Conservation (phyloP, 2,329 filamentous ascomycete species). For the Bipolaris bicolor region DNA sequence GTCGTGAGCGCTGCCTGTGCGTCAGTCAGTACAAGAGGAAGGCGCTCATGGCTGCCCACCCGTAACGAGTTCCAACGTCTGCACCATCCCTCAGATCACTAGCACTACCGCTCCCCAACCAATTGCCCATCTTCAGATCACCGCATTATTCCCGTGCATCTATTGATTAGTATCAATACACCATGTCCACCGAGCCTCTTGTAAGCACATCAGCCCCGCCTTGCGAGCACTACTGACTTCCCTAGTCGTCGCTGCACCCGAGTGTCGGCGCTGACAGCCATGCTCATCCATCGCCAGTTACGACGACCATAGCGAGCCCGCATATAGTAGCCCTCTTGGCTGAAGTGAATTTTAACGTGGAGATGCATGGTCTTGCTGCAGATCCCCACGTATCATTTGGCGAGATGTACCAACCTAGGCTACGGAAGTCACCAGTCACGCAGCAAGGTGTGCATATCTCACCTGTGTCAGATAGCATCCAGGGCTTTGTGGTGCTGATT, state of each 20-base stretch:
- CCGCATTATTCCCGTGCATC: constrained; percentile 16
- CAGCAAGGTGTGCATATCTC: constrained; percentile 12
- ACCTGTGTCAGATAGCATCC: neutral
- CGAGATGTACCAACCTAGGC: constrained; percentile 31
- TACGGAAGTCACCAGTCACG: constrained; percentile 28
- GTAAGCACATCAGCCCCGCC: neutral
- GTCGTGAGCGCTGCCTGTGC: neutral
- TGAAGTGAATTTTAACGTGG: constrained; percentile 21
- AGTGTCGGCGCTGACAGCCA: constrained; percentile 7
- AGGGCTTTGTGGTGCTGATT: constrained; percentile 3
- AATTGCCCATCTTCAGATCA: neutral
- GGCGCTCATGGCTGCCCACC: neutral
- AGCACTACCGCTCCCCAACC: neutral
- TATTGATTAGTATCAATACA: constrained; percentile 3
- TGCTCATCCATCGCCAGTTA: constrained; percentile 24
- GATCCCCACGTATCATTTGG: constrained; percentile 10
- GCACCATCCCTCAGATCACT: no score
- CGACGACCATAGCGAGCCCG: neutral
- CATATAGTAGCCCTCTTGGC: constrained; percentile 14
- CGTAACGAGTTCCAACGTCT: neutral
- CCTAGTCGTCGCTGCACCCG: constrained; percentile 11
- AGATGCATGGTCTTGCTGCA: constrained; percentile 25
- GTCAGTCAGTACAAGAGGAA: neutral
- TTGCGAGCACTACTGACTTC: neutral
- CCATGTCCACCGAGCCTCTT: constrained; percentile 4